Evolutionary conservation across 164 flowering plant genomes (phyloP).

Genomic region (Aristolochia fimbriata): DNA sequence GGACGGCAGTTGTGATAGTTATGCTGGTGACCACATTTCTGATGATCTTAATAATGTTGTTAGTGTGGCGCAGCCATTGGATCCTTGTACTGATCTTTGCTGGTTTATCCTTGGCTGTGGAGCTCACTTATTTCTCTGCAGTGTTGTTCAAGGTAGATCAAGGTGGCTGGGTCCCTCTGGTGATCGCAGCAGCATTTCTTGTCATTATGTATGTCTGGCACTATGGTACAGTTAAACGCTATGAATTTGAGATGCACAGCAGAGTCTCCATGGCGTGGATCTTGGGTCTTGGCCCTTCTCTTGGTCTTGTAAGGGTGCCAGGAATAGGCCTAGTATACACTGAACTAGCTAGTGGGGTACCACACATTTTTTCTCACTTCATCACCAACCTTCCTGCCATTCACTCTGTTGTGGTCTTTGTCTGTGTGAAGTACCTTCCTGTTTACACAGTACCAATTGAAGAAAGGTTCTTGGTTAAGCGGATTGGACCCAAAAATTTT

Average conservation of each 20-base stretch:
- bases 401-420: slow-evolving; percentile 84
- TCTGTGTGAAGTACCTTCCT: slow-evolving; percentile 94
- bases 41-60: slow-evolving; percentile 67
- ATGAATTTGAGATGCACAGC: slow-evolving; percentile 93
- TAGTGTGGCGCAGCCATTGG: slow-evolving; percentile 96
- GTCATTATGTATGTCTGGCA: slow-evolving; percentile 90
- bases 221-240: slow-evolving; percentile 81
- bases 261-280: slow-evolving; percentile 96
- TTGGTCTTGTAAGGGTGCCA: slow-evolving; percentile 94
- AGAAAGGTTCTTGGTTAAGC: slow-evolving; percentile 78
- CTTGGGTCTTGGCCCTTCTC: slow-evolving; percentile 89
- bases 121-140: slow-evolving; percentile 65
- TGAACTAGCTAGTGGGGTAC: slow-evolving; percentile 91
- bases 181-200: slow-evolving; percentile 69
- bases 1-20: slow-evolving; percentile 77
- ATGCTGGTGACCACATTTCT: slow-evolving; percentile 83
- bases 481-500: slow-evolving; percentile 84
- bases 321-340: slow-evolving; percentile 96
- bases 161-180: slow-evolving; percentile 99
- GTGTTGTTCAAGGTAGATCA: slow-evolving; percentile 82
- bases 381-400: slow-evolving; percentile 94
- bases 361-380: slow-evolving; percentile 93
- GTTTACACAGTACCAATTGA: slow-evolving; percentile 88
- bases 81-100: slow-evolving; percentile 59
- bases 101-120: slow-evolving; percentile 50